These are phyloP conservation scores for Naganishia liquefaciens DNA, from an alignment of 1,284 basidiomycete genomes.

Conservation along the genomic window DNA sequence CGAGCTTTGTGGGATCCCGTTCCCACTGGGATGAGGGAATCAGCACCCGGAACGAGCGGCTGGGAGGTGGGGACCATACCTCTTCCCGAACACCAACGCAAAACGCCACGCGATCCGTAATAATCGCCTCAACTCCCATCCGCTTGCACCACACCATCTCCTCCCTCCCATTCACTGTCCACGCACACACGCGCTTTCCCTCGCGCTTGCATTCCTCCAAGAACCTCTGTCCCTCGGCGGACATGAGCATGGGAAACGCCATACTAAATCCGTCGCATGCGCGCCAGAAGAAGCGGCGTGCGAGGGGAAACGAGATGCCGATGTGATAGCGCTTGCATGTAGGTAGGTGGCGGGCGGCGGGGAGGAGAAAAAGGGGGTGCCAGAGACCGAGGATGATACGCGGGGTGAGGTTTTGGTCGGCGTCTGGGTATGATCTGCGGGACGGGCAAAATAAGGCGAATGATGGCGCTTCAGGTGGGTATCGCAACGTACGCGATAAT, in stretches of 20 bases:
- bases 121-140: conserved; percentile 87
- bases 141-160: conserved; percentile 91
- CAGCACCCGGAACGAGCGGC: neutral
- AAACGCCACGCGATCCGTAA: conserved; percentile 68
- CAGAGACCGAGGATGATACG: conserved; percentile 82
- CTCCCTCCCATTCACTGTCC: conserved; percentile 90
- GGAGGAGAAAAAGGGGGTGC: conserved; percentile 86
- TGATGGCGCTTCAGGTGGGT: neutral
- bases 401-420: conserved; percentile 79
- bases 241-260: conserved; percentile 71
- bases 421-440: conserved; percentile 63
- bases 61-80: conserved; percentile 37
- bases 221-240: conserved; percentile 68
- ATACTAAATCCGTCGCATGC: conserved; percentile 88
- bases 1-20: conserved; percentile 31
- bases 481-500: conserved; percentile 59
- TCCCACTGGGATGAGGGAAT: conserved; percentile 19
- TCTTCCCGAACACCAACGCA: conserved; percentile 46
- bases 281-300: conserved; percentile 88
- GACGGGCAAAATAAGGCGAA: neutral
- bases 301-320: conserved; percentile 68
- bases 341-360: conserved; percentile 74
- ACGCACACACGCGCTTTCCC: conserved; percentile 87
- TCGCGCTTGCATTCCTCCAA: conserved; percentile 72
- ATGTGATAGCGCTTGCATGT: conserved; percentile 80